phyloP scores from a whole-genome alignment of 345 rosid genomes.

The Lumnitzera racemosa region DNA sequence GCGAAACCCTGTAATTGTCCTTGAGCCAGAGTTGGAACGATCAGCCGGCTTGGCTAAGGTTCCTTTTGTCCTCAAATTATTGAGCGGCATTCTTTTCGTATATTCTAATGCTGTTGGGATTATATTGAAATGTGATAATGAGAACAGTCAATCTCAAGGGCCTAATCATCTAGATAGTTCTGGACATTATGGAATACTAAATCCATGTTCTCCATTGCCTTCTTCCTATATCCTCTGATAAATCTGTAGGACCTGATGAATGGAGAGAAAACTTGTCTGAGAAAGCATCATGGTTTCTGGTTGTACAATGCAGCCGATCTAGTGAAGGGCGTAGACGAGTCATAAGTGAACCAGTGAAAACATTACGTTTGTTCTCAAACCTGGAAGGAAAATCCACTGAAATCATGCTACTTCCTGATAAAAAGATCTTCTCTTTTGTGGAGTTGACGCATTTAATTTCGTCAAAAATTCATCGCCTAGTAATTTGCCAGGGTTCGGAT shows the following conservation, averaged over 20 bases:
- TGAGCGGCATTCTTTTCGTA: slow-evolving; percentile 86
- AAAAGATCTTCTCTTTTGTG: slow-evolving; percentile 64
- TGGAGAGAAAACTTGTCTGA: slow-evolving; percentile 87
- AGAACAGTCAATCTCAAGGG: slow-evolving; percentile 60
- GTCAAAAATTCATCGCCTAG: slow-evolving; percentile 77
- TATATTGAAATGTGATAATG: slow-evolving; percentile 74
- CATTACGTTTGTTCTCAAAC: slow-evolving; percentile 57
- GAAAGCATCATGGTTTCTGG: slow-evolving; percentile 86
- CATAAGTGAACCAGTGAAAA: slow-evolving; percentile 74
- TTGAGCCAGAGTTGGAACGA: slow-evolving; percentile 66
- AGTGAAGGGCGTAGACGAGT: slow-evolving; percentile 87
- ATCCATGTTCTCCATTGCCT: slow-evolving; percentile 77
- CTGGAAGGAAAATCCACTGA: slow-evolving; percentile 55
- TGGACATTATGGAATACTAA: slow-evolving; percentile 58
- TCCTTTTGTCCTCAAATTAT: slow-evolving; percentile 75
- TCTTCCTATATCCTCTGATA: slow-evolving; percentile 63
- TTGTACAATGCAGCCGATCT: slow-evolving; percentile 80
- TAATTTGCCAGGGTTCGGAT: slow-evolving; percentile 77
- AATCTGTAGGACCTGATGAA: slow-evolving; percentile 74
- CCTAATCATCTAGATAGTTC: slow-evolving; percentile 46
- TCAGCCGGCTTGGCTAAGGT: slow-evolving; percentile 85
- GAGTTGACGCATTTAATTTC: slow-evolving; percentile 71
- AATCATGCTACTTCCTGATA: slow-evolving; percentile 58
- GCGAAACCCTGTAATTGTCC: slow-evolving; percentile 91
- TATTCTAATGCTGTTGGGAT: slow-evolving; percentile 87